Evolutionary conservation across 2,329 filamentous ascomycete genomes (phyloP).

Genomic region (Monosporascus ibericus): DNA sequence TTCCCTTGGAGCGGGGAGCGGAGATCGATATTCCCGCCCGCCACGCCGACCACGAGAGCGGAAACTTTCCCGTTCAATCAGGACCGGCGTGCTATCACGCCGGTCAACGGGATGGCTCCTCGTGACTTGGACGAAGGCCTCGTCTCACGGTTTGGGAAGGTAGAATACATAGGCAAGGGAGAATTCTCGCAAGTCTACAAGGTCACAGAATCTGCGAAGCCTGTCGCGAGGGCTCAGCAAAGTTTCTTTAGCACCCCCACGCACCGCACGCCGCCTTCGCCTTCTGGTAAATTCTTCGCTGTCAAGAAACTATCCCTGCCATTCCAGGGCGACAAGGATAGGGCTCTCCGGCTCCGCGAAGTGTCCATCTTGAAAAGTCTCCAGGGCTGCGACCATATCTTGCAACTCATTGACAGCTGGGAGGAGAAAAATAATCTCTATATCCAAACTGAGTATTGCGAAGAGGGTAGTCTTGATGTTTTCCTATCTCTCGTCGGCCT

Average conservation of each 20-base stretch:
- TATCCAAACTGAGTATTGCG: slow-evolving; percentile 96
- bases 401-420: slow-evolving; percentile 83
- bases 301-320: slow-evolving; percentile 89
- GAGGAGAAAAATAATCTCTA: slow-evolving; percentile 81
- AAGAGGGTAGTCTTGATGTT: slow-evolving; percentile 82
- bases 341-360: slow-evolving; percentile 78
- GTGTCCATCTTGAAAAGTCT: slow-evolving; percentile 74
- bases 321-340: slow-evolving; percentile 71
- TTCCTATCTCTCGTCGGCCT: slow-evolving; percentile 80
- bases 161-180: slow-evolving; percentile 75
- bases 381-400: slow-evolving; percentile 73
- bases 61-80: slow-evolving; percentile 52
- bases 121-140: slow-evolving; percentile 71
- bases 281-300: slow-evolving; percentile 65
- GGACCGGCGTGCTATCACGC: slow-evolving; percentile 58
- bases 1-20: slow-evolving; percentile 29
- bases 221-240: slow-evolving; percentile 35
- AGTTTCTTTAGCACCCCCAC: slow-evolving; percentile 40
- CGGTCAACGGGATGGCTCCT: slow-evolving; percentile 62
- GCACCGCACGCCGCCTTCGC: slow-evolving; percentile 44
- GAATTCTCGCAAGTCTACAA: slow-evolving; percentile 93
- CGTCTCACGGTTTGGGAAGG: slow-evolving; percentile 69
- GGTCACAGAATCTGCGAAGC: slow-evolving; percentile 47
- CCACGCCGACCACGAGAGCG: slow-evolving; percentile 69
- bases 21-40: slow-evolving; percentile 54